Evolutionary conservation across 768 basidiomycete genomes (phyloP).

Genomic region (Holtermanniella nyarrowii): DNA sequence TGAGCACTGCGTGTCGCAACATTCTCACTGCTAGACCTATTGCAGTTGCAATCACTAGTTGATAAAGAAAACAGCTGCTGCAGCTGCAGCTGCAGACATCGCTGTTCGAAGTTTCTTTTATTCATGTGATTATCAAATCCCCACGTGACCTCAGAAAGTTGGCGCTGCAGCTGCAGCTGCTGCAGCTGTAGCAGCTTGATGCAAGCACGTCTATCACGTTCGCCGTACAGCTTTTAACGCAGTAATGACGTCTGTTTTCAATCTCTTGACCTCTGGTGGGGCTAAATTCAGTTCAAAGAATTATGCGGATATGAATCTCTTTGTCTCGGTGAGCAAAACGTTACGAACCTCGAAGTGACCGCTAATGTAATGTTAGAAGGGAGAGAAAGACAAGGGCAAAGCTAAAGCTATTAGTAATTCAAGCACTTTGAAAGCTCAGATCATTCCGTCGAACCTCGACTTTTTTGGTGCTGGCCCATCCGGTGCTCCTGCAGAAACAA

Average conservation of each 20-base stretch:
- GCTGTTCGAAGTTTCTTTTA: too few species aligned
- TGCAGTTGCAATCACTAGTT: too few species aligned
- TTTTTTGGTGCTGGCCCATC: conserved; percentile 73
- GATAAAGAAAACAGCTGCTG: too few species aligned
- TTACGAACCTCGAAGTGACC: conserved; percentile 45
- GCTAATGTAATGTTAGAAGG: not conserved
- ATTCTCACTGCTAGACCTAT: too few species aligned
- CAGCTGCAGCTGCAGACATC: too few species aligned
- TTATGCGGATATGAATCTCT: conserved; percentile 58
- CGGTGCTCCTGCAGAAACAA: conserved; percentile 36
- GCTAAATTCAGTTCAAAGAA: conserved; percentile 63
- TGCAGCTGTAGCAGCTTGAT: too few species aligned
- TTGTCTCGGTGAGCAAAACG: conserved; percentile 39
- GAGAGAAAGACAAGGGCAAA: conserved; percentile 24
- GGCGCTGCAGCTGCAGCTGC: too few species aligned
- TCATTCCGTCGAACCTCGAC: conserved; percentile 62
- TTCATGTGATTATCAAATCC: too few species aligned
- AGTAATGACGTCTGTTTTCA: conserved; percentile 53
- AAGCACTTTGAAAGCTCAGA: not conserved
- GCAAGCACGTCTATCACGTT: too few species aligned
- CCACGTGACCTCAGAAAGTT: too few species aligned
- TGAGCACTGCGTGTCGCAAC: too few species aligned
- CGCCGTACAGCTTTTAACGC: too few species aligned
- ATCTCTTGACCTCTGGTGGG: conserved; percentile 77
- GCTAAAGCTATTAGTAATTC: not conserved